Evolutionary conservation across 2,329 filamentous ascomycete species (phyloP).

Genomic region (Epichloe hybrida): DNA sequence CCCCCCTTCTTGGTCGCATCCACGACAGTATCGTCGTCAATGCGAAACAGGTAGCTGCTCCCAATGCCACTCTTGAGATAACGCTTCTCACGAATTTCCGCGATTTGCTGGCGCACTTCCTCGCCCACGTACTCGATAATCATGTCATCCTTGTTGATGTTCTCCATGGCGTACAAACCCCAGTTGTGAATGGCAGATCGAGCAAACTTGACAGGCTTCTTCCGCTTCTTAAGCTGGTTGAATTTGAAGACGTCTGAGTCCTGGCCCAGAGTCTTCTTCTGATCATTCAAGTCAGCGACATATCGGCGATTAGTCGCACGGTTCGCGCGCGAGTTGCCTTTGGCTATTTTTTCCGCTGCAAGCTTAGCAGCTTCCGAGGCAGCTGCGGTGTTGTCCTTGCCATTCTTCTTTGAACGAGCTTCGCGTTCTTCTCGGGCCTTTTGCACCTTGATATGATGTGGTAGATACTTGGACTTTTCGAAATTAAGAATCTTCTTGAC

Average conservation of each 20-base stretch:
- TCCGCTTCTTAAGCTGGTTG: constrained; percentile 98
- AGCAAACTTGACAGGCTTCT: constrained; percentile 97
- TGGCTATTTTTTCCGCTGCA: constrained; percentile 68
- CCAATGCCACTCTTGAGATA: constrained; percentile 96
- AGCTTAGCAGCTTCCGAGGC: constrained; percentile 60
- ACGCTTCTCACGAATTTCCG: constrained; percentile 83
- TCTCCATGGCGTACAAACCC: constrained; percentile 95
- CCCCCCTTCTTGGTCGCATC: constrained; percentile 98
- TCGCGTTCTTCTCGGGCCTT: constrained; percentile 86
- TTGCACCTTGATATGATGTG: constrained; percentile 92
- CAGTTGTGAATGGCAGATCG: constrained; percentile 97
- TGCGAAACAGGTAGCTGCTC: constrained; percentile 93
- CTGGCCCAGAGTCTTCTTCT: constrained; percentile 71
- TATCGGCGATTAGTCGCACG: constrained; percentile 92
- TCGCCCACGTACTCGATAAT: constrained; percentile 99
- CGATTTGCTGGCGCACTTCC: constrained; percentile 90
- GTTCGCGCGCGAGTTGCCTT: constrained; percentile 83
- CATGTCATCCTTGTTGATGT: constrained; percentile 95
- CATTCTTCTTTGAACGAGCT: constrained; percentile 52
- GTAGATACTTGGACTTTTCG: constrained; percentile 95
- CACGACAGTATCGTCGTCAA: constrained; percentile 93
- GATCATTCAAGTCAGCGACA: constrained; percentile 87
- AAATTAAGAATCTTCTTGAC: constrained; percentile 92
- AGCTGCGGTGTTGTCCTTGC: constrained; percentile 49
- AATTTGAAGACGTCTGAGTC: constrained; percentile 91